Percentiles rank a stretch among this genome's conserved stretches.
These are phyloP conservation scores for Cucumis hystrix DNA, from an alignment of 306 rosid species.

Conservation along the genomic window DNA sequence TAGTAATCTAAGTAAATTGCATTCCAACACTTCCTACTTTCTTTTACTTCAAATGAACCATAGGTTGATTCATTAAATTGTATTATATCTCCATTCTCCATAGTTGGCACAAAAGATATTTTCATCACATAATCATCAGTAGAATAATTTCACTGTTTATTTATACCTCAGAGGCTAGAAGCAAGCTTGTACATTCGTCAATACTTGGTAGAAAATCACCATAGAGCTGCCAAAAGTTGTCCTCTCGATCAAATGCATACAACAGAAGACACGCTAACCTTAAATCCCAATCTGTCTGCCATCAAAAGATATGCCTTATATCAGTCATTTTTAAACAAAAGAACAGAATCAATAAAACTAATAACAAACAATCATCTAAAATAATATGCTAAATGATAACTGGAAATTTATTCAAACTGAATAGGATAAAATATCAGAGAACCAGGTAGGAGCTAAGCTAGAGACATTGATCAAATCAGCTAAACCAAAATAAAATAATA, in stretches of 20 bases:
- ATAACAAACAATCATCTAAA: background rate
- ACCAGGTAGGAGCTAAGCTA: background rate
- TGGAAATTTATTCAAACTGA: background rate
- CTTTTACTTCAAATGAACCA: background rate
- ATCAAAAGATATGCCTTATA: constrained; percentile 27
- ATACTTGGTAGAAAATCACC: constrained; percentile 84
- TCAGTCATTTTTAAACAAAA: constrained; percentile 5
- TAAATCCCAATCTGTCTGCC: constrained; percentile 97
- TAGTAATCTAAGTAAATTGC: background rate
- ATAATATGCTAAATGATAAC: background rate
- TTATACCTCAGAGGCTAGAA: constrained; percentile 78
- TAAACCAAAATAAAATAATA: background rate
- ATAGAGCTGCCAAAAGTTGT: constrained; percentile 88
- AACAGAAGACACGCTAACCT: constrained; percentile 89
- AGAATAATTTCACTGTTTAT: background rate
- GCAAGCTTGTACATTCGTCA: constrained; percentile 82
- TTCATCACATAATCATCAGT: background rate
- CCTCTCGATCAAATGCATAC: constrained; percentile 59
- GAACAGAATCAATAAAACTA: background rate
- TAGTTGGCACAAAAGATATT: background rate
- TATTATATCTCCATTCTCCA: background rate
- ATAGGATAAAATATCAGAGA: background rate
- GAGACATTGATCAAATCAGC: background rate
- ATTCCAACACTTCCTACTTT: background rate
- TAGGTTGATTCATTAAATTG: background rate